These are phyloP conservation scores for Starmerella powellii DNA, from an alignment of 805 yeast genomes.

Conservation along the genomic window DNA sequence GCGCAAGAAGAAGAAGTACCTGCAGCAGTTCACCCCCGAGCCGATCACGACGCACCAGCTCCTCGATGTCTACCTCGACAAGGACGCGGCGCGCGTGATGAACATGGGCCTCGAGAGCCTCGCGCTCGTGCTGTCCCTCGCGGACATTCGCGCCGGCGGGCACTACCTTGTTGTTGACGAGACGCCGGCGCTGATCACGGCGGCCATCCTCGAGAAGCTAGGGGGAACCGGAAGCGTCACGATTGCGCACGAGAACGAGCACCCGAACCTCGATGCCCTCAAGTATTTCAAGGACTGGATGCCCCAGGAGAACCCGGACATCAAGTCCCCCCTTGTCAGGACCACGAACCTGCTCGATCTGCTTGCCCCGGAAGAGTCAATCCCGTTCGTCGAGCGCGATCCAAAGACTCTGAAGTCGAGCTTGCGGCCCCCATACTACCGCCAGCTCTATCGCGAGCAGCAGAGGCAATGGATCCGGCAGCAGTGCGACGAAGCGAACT, in stretches of 20 bases:
- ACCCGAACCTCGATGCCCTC: slow-evolving; percentile 65
- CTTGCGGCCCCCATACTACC: slow-evolving; percentile 53
- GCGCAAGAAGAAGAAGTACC: slow-evolving; percentile 83
- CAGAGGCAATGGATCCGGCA: slow-evolving; percentile 31
- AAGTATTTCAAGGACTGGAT: slow-evolving; percentile 36
- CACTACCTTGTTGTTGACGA: slow-evolving; percentile 80
- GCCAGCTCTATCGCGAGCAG: slow-evolving; percentile 46
- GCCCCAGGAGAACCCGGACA: slow-evolving; percentile 11
- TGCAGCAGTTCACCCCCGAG: slow-evolving; percentile 73
- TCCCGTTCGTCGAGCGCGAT: slow-evolving; percentile 34
- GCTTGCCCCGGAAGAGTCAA: slow-evolving; percentile 60
- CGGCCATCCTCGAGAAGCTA: slow-evolving; percentile 84
- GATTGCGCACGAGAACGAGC: slow-evolving; percentile 84
- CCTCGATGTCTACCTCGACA: slow-evolving; percentile 61
- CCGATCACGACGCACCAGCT: slow-evolving; percentile 59
- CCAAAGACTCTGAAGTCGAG: slow-evolving; percentile 46
- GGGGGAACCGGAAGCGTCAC: slow-evolving; percentile 57
- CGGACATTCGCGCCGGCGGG: slow-evolving; percentile 81
- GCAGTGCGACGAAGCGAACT: slow-evolving; percentile 40
- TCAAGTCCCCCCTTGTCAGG: slow-evolving; percentile 41
- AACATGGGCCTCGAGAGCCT: slow-evolving; percentile 79
- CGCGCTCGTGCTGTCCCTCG: slow-evolving; percentile 65
- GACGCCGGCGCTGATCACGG: slow-evolving; percentile 81
- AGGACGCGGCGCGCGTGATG: slow-evolving; percentile 57
- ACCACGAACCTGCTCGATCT: slow-evolving; percentile 69